These are phyloP conservation scores for Hypoxylon rickii DNA, from an alignment of 495 filamentous ascomycete genomes.

Conservation along the genomic window DNA sequence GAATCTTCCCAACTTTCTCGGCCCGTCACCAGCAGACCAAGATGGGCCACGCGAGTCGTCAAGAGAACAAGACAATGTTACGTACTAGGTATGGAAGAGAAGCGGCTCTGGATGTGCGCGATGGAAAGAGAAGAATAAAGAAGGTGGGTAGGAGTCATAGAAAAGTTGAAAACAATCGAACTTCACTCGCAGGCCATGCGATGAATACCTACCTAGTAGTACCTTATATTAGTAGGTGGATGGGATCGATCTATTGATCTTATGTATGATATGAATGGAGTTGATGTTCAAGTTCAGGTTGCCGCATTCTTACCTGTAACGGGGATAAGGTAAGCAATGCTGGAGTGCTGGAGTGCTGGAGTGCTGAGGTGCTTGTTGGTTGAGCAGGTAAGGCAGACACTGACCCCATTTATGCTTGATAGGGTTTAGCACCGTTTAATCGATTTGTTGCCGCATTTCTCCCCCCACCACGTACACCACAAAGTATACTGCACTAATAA, in stretches of 20 bases:
- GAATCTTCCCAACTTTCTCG: constrained; percentile 15
- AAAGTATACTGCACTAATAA: no score
- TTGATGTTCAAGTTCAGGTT: constrained; percentile 2
- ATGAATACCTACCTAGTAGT: no score
- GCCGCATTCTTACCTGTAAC: neutral
- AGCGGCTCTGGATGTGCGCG: neutral
- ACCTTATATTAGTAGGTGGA: no score
- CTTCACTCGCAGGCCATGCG: no score
- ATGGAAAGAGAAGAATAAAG: neutral
- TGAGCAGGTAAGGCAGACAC: neutral
- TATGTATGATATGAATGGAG: neutral
- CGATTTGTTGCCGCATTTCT: no score
- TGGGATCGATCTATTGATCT: neutral
- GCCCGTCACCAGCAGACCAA: constrained; percentile 5
- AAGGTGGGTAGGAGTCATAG: neutral
- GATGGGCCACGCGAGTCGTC: neutral
- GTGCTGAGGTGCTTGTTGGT: no score
- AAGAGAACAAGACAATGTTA: neutral
- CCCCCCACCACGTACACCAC: no score
- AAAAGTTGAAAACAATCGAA: neutral
- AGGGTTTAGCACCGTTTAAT: no score
- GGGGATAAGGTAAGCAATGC: neutral
- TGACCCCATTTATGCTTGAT: neutral
- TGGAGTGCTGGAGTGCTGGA: no score
- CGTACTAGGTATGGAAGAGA: no score